Evolutionary conservation across 2,329 filamentous ascomycete species (phyloP).

Genomic region (Penicillium paneum): DNA sequence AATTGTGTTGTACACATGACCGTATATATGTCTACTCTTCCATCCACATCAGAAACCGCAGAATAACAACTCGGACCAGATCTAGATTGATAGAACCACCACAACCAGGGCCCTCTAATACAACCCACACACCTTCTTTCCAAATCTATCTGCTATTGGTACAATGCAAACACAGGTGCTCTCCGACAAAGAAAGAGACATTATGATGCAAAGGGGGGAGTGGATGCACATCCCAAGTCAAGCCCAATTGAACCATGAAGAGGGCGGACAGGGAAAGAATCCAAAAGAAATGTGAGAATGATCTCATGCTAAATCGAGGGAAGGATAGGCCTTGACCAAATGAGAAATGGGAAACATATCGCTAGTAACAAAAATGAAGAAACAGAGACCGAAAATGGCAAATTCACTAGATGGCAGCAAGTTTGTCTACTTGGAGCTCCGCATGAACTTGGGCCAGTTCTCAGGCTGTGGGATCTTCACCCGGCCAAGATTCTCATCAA

Average conservation of each 20-base stretch:
- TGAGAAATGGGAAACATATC: constrained; percentile 14
- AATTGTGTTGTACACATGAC: no score
- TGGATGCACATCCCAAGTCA: not conserved
- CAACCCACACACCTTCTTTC: constrained; percentile 17
- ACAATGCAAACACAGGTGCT: constrained; percentile 21
- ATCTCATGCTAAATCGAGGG: constrained; percentile 24
- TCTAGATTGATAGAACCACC: constrained; percentile 6
- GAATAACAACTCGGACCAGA: not conserved
- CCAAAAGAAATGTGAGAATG: constrained; percentile 8
- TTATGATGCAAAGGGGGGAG: constrained; percentile 7
- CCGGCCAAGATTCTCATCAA: constrained; percentile 89
- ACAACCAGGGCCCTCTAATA: constrained; percentile 5
- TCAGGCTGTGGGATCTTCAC: constrained; percentile 55
- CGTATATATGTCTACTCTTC: not conserved
- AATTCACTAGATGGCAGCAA: constrained; percentile 8
- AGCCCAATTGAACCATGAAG: constrained; percentile 3
- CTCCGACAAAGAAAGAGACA: constrained; percentile 7
- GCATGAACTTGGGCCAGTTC: constrained; percentile 39
- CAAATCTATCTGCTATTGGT: constrained; percentile 26
- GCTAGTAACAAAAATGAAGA: not conserved
- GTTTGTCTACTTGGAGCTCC: constrained; percentile 28
- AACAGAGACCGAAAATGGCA: constrained; percentile 23
- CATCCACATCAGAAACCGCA: not conserved
- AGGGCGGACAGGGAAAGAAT: constrained; percentile 6
- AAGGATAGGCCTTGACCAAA: constrained; percentile 10